Conservation (phyloP, 164 flowering plant genomes). For the Hamamelis virginiana region DNA sequence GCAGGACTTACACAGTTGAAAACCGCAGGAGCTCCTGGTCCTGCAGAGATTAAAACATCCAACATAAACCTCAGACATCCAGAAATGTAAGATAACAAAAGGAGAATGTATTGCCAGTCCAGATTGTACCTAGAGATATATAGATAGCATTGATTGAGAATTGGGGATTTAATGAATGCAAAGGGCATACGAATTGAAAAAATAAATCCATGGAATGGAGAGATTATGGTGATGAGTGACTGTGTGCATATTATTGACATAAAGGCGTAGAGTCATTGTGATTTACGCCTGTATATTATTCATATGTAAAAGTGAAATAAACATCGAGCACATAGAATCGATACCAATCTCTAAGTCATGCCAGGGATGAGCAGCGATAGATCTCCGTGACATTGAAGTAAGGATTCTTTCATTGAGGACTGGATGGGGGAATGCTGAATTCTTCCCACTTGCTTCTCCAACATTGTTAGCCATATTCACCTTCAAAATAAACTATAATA, state of each 20-base stretch:
- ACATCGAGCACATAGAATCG: not conserved
- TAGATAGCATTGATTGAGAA: not conserved
- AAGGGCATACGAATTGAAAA: not conserved
- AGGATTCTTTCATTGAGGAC: conserved; percentile 79
- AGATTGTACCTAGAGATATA: not conserved
- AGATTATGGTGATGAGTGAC: no score
- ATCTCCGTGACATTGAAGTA: conserved; percentile 72
- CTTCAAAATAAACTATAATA: conserved; percentile 12
- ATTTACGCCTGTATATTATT: no score
- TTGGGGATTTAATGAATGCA: not conserved
- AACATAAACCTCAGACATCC: not conserved
- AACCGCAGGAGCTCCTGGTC: conserved; percentile 84
- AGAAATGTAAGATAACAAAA: not conserved
- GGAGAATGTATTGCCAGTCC: not conserved
- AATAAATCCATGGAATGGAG: no score
- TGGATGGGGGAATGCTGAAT: conserved; percentile 30
- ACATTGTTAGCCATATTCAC: conserved; percentile 44
- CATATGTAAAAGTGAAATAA: not conserved
- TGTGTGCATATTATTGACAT: no score
- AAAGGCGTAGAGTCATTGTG: no score
- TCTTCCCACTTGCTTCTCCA: conserved; percentile 33
- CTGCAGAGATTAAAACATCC: conserved; percentile 41
- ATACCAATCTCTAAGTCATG: conserved; percentile 92
- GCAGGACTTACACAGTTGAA: conserved; percentile 89
- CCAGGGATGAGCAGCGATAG: conserved; percentile 97